Conservation (phyloP, 306 rosid species). For the Sechiopsis laciniata region DNA sequence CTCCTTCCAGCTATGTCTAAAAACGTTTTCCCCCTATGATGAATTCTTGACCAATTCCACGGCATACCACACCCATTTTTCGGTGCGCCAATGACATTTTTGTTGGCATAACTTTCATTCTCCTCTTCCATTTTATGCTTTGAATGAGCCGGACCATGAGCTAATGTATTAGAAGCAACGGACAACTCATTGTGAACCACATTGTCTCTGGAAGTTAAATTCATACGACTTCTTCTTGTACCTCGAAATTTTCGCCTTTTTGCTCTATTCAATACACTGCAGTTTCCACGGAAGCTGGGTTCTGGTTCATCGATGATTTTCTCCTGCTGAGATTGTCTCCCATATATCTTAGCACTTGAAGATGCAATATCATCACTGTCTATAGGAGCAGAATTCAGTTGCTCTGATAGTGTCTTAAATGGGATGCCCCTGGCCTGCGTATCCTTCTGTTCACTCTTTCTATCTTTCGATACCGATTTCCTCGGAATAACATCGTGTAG, state of each 20-base stretch:
- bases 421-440: constrained; percentile 52
- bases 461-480: constrained; percentile 59
- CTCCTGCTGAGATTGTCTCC: constrained; percentile 47
- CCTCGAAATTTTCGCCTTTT: constrained; percentile 75
- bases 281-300: constrained; percentile 44
- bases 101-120: constrained; percentile 42
- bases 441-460: constrained; percentile 57
- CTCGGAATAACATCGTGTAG: constrained; percentile 51
- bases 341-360: constrained; percentile 54
- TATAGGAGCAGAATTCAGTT: constrained; percentile 53
- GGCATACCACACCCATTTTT: constrained; percentile 95
- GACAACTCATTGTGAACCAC: constrained; percentile 75
- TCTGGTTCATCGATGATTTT: constrained; percentile 53
- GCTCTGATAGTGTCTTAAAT: constrained; percentile 70
- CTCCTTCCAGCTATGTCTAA: constrained; percentile 95
- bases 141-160: constrained; percentile 49
- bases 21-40: constrained; percentile 79
- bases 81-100: constrained; percentile 74
- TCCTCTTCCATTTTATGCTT: constrained; percentile 59
- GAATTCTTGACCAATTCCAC: constrained; percentile 98
- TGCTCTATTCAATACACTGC: constrained; percentile 55
- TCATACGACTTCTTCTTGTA: constrained; percentile 54
- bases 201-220: constrained; percentile 60
- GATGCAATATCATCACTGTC: constrained; percentile 80
- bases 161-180: constrained; percentile 79